phyloP scores from a whole-genome alignment of 257 asterid species.

The Lycium ferocissimum region DNA sequence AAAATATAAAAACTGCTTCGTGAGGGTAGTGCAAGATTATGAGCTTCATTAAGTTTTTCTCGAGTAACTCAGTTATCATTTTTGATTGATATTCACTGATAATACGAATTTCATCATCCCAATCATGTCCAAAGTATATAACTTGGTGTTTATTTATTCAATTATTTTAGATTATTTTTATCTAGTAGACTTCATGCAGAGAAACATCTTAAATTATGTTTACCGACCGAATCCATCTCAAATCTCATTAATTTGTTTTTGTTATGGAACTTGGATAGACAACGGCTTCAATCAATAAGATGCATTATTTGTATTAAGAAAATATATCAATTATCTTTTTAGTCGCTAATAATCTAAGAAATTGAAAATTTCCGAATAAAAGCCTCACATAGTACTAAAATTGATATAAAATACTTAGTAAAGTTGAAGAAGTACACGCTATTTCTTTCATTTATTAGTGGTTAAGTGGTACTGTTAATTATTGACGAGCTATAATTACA shows the following conservation, averaged over 20 bases:
- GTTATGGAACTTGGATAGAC: neutral
- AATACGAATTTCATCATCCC: neutral
- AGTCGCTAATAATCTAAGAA: neutral
- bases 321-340: neutral
- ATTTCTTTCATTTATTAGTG: neutral
- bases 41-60: neutral
- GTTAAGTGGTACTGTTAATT: too few relatives aligned
- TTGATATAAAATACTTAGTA: neutral
- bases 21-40: neutral
- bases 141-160: neutral
- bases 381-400: neutral
- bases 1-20: neutral
- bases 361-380: neutral
- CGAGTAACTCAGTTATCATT: neutral
- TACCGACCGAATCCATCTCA: neutral
- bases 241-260: neutral
- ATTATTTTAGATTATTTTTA: neutral
- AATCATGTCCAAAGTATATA: conserved; percentile 12
- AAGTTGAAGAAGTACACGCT: neutral
- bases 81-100: neutral
- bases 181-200: neutral
- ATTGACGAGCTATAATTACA: too few relatives aligned
- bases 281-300: neutral
- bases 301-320: neutral
- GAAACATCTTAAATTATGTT: neutral